Base-by-base conservation (phyloP, 495 filamentous ascomycete genomes). In the Poronia punctata region DNA sequence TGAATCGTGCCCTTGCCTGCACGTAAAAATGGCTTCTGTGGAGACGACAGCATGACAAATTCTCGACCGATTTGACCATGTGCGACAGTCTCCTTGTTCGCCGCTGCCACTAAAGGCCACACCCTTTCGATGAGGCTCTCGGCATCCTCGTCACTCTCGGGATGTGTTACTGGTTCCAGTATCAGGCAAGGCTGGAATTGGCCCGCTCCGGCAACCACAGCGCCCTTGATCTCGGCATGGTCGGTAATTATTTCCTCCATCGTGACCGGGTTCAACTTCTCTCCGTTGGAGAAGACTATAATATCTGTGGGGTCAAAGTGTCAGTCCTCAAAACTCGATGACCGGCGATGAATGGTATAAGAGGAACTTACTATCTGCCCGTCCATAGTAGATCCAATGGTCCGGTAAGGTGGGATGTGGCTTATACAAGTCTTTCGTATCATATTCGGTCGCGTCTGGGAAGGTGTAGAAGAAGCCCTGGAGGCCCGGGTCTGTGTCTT, bases 201-300 rank as follows among this genome's bases (percentile, higher is more conserved):
- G 19, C 64, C 53, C 11, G 61, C 46, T 4, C 78, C 79, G 2
- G 75, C 62, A 2, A 83, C 62, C 1, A 78, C 18, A 0, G 67
- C 74, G 1, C 68, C 62, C 12, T 52, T 56, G 16, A 83, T 54
- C 2, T 47, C 43, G 0, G 73, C 65, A 43, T 76, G 67, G 7
- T 46, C 55, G 19, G 46, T 42, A 7, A 82, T 41, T 3, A 52
- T 59, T 10, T 53, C 44, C 40, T 84, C 79, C 16, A 79, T 68
- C 0, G 62, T 57, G 5, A 73, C 53, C 0, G 79, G 78, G 48
- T 80, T 80, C 3, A 77, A 48, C 56, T 82, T 84, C 52, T 83
- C 76, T 19, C 77, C 79, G 53, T 74, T 82, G 11, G 64, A 70
- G 40, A 83, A 72, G 2, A 82, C 78, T 35, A 84, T 75, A 34